Evolutionary conservation across 176 grass and related monocot genomes (phyloP), one percentile per base, ranked within the genome.

Genomic region (Juncus effusus): DNA sequence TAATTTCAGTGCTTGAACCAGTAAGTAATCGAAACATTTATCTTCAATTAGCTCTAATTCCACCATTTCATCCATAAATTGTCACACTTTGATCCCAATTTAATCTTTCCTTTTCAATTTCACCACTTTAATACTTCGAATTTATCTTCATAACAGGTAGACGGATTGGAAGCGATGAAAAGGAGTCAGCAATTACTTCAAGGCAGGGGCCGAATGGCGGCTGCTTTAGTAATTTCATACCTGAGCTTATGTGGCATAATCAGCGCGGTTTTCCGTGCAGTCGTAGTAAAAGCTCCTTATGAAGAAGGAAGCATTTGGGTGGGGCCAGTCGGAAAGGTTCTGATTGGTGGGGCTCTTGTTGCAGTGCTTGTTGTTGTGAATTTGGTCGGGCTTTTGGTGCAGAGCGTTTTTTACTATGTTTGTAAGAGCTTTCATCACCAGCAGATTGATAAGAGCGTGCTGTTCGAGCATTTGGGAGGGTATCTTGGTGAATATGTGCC

Each of bases 401-500:
- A 97, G 71, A 97, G 94, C 64, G 82, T 97, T 10, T 92, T 97
- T 86, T 97, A 97, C 77, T 92, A 97, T 16, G 85, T 87, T 14
- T 97, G 94, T 79, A 97, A 97, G 83, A 84, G 88, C 68, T 97
- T 73, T 81, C 94, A 97, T 76, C 84, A 91, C 78, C 94, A 97
- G 85, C 56, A 89, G 76, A 97, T 97, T 5, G 88, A 97, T 76
- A 84, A 90, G 80, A 84, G 38, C 15, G 85, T 80, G 3, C 62
- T 97, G 7, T 86, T 81, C 38, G 94, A 97, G 56, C 94, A 97
- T 70, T 81, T 97, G 7, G 94, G 94, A 7, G 94, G 87, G 0
- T 97, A 86, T 78, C 94, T 97, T 36, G 94, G 88, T 3, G 88
- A 97, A 74, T 97, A 97, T 4, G 88, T 97, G 59, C 94, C 88